These are phyloP conservation scores for Cytauxzoon felis DNA, from an alignment of 169 alveolate genomes.

Conservation along the genomic window DNA sequence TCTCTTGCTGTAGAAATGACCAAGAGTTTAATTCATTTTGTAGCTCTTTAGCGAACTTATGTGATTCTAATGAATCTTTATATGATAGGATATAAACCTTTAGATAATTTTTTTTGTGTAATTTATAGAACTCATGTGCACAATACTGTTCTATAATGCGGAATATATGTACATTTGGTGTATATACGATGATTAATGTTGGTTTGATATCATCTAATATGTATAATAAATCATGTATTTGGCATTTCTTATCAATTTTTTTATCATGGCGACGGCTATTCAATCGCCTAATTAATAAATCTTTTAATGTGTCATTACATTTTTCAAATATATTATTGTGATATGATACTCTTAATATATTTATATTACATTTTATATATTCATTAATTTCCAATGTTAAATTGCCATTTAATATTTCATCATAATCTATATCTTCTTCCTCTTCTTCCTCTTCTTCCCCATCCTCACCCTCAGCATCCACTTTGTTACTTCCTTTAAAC, in stretches of 20 bases:
- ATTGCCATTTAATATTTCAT: not conserved
- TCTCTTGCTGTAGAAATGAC: conserved; percentile 37
- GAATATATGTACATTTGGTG: conserved; percentile 52
- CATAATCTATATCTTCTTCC: not conserved
- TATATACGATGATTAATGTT: conserved; percentile 24
- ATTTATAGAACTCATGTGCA: conserved; percentile 16
- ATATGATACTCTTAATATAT: conserved; percentile 7
- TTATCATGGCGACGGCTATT: not conserved
- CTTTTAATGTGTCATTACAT: conserved; percentile 21
- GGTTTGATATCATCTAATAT: conserved; percentile 32
- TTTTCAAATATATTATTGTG: too few relatives aligned
- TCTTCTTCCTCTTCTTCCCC: not conserved
- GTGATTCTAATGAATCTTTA: conserved; percentile 53
- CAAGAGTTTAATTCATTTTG: conserved; percentile 50
- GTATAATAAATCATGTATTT: conserved; percentile 21
- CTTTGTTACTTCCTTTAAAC: not conserved
- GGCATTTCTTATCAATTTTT: conserved; percentile 5
- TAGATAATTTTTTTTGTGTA: conserved; percentile 4
- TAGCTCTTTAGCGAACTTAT: conserved; percentile 37
- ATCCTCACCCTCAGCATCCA: not conserved
- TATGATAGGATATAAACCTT: conserved; percentile 48
- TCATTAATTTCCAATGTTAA: not conserved
- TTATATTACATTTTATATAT: conserved; percentile 1
- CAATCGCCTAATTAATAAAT: conserved; percentile 21
- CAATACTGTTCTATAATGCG: conserved; percentile 61